phyloP scores from a whole-genome alignment of 129 eudicot genomes.

The Chrysanthemum seticuspe region DNA sequence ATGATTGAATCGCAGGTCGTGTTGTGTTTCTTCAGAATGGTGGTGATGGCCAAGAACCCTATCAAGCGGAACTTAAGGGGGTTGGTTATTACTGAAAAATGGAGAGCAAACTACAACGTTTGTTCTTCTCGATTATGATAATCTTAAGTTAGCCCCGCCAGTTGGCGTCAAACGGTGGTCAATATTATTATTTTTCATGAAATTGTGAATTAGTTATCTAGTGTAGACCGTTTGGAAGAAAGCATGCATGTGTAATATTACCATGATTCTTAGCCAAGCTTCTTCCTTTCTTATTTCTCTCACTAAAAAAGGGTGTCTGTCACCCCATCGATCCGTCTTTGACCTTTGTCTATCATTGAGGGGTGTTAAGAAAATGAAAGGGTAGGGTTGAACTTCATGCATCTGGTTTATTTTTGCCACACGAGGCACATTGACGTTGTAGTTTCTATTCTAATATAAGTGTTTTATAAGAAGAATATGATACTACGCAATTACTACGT shows the following conservation, averaged over 20 bases:
- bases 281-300: too few species aligned
- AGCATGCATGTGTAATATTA: too few species aligned
- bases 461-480: background rate
- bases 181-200: background rate
- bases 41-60: conserved; percentile 33
- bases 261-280: too few species aligned
- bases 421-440: background rate
- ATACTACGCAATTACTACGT: background rate
- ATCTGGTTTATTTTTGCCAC: background rate
- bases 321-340: too few species aligned
- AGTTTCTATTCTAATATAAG: background rate
- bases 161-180: background rate
- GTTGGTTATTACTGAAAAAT: conserved; percentile 69
- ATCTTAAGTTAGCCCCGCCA: background rate
- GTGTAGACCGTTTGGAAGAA: too few species aligned
- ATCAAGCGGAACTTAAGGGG: conserved; percentile 42
- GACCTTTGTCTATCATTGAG: too few species aligned
- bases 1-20: conserved; percentile 58
- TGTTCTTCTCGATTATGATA: background rate
- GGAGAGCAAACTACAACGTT: background rate
- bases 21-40: conserved; percentile 68
- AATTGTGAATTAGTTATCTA: background rate
- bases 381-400: too few species aligned
- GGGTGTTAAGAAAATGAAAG: too few species aligned
- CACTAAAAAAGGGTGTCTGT: too few species aligned